Percentiles rank a stretch among this genome's conserved stretches.
phyloP scores from a whole-genome alignment of 2,329 filamentous ascomycete species.

The Albophoma yamanashiensis region DNA sequence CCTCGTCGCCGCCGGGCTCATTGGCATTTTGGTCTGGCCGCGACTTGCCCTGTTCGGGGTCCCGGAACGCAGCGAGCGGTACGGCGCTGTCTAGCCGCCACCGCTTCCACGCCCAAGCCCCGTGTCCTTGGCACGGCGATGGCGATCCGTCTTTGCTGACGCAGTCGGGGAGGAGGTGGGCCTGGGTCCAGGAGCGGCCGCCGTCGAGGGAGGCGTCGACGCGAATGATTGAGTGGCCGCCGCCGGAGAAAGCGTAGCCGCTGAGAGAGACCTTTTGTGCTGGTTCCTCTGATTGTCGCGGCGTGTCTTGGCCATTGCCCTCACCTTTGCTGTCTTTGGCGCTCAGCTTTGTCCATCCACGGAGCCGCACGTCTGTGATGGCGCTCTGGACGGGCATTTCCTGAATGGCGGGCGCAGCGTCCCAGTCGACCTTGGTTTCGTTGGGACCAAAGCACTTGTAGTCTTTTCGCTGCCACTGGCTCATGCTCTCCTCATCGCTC shows the following conservation, averaged over 20 bases:
- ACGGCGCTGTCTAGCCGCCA: slow-evolving; percentile 47
- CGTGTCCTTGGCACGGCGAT: slow-evolving; percentile 29
- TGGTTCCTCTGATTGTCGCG: neutral
- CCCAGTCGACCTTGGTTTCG: slow-evolving; percentile 49
- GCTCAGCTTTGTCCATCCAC: slow-evolving; percentile 18
- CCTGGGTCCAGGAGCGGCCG: slow-evolving; percentile 54
- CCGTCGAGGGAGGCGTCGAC: slow-evolving; percentile 57
- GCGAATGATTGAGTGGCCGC: slow-evolving; percentile 53
- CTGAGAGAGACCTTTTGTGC: slow-evolving; percentile 29
- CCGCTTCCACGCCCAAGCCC: slow-evolving; percentile 52
- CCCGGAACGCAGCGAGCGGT: slow-evolving; percentile 20
- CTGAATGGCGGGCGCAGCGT: slow-evolving; percentile 51
- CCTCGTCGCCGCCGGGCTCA: neutral
- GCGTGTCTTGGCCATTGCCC: neutral
- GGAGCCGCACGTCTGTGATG: slow-evolving; percentile 41
- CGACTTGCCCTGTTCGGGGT: slow-evolving; percentile 2
- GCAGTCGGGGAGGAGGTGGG: slow-evolving; percentile 43
- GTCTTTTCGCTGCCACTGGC: slow-evolving; percentile 55
- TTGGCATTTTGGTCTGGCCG: slow-evolving; percentile 2
- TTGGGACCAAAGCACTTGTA: slow-evolving; percentile 62
- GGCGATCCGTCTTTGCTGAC: slow-evolving; percentile 13
- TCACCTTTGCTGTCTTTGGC: neutral
- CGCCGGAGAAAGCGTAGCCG: slow-evolving; percentile 60
- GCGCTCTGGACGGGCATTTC: slow-evolving; percentile 60
- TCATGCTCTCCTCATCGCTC: slow-evolving; percentile 54